phyloP scores from a whole-genome alignment of 1,284 basidiomycete species.

The Earliella scabrosa region DNA sequence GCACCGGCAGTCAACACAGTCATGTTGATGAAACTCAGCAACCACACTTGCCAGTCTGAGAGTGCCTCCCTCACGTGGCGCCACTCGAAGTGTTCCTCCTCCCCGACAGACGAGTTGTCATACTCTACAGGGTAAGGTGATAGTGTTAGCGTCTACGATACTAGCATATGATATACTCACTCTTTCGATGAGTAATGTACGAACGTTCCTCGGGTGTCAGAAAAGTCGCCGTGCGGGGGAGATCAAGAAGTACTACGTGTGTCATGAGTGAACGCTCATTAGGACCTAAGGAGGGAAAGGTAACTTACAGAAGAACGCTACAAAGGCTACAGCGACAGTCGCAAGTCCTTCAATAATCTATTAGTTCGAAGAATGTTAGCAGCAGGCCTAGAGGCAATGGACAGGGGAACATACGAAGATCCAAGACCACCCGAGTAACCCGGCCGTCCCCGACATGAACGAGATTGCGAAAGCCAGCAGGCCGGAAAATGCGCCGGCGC shows the following conservation, averaged over 20 bases:
- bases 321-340: constrained; percentile 53
- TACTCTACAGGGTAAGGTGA: constrained; percentile 44
- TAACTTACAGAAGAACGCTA: constrained; percentile 50
- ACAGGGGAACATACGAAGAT: constrained; percentile 46
- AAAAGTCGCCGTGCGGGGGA: constrained; percentile 58
- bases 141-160: neutral
- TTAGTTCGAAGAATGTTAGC: neutral
- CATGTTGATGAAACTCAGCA: constrained; percentile 64
- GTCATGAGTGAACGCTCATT: neutral
- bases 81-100: constrained; percentile 62
- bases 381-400: neutral
- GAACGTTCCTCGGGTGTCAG: constrained; percentile 61
- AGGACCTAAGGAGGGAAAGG: neutral
- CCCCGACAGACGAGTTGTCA: constrained; percentile 67
- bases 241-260: constrained; percentile 56
- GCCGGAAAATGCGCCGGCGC: constrained; percentile 39
- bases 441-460: constrained; percentile 43
- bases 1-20: constrained; percentile 61
- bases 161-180: constrained; percentile 34
- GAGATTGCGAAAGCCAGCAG: constrained; percentile 45
- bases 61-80: constrained; percentile 59
- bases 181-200: constrained; percentile 62
- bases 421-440: constrained; percentile 47
- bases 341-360: constrained; percentile 61
- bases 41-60: constrained; percentile 69